Percentiles rank a stretch among this genome's conserved stretches.
Evolutionary conservation across 2,329 filamentous ascomycete species (phyloP).

Genomic region (Raffaelea ambrosiae): DNA sequence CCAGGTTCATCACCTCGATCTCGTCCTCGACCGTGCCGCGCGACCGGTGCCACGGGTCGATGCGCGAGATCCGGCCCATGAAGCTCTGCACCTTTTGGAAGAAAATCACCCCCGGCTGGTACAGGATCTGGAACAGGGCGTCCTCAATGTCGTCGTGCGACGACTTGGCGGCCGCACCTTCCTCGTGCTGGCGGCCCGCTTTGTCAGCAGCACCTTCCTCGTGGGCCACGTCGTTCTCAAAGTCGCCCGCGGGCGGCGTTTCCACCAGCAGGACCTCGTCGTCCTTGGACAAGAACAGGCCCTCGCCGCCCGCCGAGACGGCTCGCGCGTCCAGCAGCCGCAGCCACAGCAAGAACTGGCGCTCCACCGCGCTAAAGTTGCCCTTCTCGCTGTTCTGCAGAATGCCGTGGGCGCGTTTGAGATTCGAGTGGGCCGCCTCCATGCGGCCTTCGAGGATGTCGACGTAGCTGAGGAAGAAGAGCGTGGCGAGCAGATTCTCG

Average conservation of each 20-base stretch:
- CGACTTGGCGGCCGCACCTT: conserved; percentile 10
- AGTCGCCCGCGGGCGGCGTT: conserved; percentile 31
- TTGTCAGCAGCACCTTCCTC: conserved; percentile 25
- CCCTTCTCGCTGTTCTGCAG: conserved; percentile 32
- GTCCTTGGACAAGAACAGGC: conserved; percentile 40
- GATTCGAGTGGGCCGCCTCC: conserved; percentile 36
- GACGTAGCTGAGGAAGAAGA: conserved; percentile 47
- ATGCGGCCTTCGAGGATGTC: conserved; percentile 36
- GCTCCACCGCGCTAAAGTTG: conserved; percentile 30
- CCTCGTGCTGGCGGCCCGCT: conserved; percentile 12
- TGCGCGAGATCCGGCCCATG: conserved; percentile 47
- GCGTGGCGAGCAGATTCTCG: conserved; percentile 37
- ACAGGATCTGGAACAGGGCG: conserved; percentile 44
- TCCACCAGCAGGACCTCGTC: conserved; percentile 37
- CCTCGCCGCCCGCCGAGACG: conserved; percentile 47
- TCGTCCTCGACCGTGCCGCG: conserved; percentile 49
- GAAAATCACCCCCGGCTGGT: conserved; percentile 47
- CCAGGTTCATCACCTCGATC: conserved; percentile 48
- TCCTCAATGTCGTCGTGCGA: conserved; percentile 33
- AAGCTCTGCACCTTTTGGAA: conserved; percentile 51
- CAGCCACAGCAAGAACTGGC: conserved; percentile 44
- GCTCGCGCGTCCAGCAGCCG: conserved; percentile 46
- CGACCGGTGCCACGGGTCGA: conserved; percentile 47
- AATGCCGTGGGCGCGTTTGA: conserved; percentile 39
- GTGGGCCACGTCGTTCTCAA: conserved; percentile 27